These are phyloP conservation scores for Angomonas desouzai DNA, from an alignment of 208 protist genomes.

Conservation along the genomic window DNA sequence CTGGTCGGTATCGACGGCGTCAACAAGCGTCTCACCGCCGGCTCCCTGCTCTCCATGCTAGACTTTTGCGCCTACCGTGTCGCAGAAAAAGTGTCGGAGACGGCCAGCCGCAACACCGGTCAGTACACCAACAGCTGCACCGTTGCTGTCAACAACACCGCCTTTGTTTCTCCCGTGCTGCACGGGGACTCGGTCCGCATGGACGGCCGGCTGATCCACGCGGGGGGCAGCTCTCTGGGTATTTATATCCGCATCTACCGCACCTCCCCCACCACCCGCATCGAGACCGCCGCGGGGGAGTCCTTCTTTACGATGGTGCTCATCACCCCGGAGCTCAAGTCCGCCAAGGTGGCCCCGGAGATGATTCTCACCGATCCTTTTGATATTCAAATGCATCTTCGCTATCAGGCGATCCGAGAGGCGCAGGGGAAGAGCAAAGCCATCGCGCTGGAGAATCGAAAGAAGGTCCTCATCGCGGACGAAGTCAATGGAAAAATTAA, in stretches of 20 bases:
- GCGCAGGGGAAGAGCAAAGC: conserved; percentile 30
- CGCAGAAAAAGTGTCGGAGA: conserved; percentile 31
- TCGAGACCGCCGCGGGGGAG: conserved; percentile 58
- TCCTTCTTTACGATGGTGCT: conserved; percentile 89
- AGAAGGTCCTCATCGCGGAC: conserved; percentile 27
- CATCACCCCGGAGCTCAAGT: conserved; percentile 69
- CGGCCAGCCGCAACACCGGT: conserved; percentile 17
- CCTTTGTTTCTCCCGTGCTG: conserved; percentile 74
- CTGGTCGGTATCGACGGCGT: conserved; percentile 57
- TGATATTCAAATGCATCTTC: conserved; percentile 60
- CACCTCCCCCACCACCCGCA: conserved; percentile 51
- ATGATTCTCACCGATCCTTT: conserved; percentile 65
- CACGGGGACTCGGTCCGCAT: conserved; percentile 83
- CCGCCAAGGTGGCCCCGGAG: conserved; percentile 76
- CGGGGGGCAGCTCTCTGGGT: conserved; percentile 75
- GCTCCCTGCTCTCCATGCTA: conserved; percentile 78
- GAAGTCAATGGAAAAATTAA: conserved; percentile 69
- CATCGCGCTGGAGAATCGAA: conserved; percentile 12
- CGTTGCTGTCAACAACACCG: conserved; percentile 79
- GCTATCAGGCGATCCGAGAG: conserved; percentile 54
- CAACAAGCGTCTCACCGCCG: conserved; percentile 60
- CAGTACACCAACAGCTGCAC: conserved; percentile 56
- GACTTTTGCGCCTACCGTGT: conserved; percentile 81
- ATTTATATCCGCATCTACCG: conserved; percentile 82
- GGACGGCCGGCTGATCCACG: conserved; percentile 70